Percentiles rank a stretch among this genome's conserved stretches.
phyloP scores from a whole-genome alignment of 1,284 basidiomycete species.

The Waitea zeae region DNA sequence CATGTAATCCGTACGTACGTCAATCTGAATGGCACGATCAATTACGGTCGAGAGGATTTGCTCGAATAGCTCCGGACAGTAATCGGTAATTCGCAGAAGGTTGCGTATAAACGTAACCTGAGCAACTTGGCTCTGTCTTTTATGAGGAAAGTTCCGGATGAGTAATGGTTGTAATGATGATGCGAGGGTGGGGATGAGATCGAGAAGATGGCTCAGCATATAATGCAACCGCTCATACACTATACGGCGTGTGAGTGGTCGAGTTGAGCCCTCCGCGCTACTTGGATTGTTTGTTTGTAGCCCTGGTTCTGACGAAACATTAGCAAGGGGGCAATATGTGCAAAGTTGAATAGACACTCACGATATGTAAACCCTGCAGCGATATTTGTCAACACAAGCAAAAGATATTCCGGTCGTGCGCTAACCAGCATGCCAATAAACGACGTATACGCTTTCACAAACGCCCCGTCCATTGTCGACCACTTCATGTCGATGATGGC shows the following conservation, averaged over 20 bases:
- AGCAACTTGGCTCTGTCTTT: slow-evolving; percentile 65
- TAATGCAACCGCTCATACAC: slow-evolving; percentile 82
- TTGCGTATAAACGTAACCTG: slow-evolving; percentile 93
- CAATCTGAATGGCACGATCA: slow-evolving; percentile 87
- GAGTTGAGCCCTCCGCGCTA: slow-evolving; percentile 42
- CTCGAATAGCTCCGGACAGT: slow-evolving; percentile 82
- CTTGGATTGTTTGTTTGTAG: slow-evolving; percentile 38
- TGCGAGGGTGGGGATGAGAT: slow-evolving; percentile 80
- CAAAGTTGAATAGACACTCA: slow-evolving; percentile 24
- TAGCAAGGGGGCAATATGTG: not conserved
- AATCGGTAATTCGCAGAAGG: slow-evolving; percentile 68
- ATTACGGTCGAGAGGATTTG: slow-evolving; percentile 75
- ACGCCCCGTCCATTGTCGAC: slow-evolving; percentile 71
- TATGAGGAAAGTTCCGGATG: slow-evolving; percentile 79
- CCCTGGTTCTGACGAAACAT: slow-evolving; percentile 40
- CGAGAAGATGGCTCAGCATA: slow-evolving; percentile 71
- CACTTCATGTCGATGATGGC: slow-evolving; percentile 84
- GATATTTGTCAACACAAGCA: slow-evolving; percentile 65
- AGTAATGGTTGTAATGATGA: slow-evolving; percentile 78
- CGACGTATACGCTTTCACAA: slow-evolving; percentile 74
- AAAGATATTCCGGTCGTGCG: slow-evolving; percentile 87
- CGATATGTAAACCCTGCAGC: slow-evolving; percentile 80
- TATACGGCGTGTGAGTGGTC: slow-evolving; percentile 60
- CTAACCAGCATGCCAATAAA: slow-evolving; percentile 89
- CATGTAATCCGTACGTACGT: slow-evolving; percentile 40